These are phyloP conservation scores for Aspergillus luchuensis DNA, from an alignment of 2,329 filamentous ascomycete genomes.

Conservation along the genomic window DNA sequence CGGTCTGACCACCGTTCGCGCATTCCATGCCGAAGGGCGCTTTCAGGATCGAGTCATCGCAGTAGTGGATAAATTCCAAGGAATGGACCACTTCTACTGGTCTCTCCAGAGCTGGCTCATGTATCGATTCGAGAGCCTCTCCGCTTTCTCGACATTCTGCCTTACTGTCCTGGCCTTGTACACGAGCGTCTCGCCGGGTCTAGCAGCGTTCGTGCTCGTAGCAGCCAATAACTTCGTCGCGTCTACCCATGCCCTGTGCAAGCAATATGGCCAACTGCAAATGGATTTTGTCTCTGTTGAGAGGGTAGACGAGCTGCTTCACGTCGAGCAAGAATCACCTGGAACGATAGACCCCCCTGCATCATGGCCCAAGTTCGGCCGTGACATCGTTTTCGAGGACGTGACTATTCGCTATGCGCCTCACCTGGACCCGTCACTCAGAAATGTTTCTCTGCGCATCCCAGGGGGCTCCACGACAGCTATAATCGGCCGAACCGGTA, in stretches of 20 bases:
- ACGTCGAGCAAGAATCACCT: conserved; percentile 72
- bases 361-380: conserved; percentile 72
- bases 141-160: conserved; percentile 71
- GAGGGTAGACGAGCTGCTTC: conserved; percentile 77
- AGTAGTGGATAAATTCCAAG: conserved; percentile 85
- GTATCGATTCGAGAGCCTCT: conserved; percentile 73
- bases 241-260: conserved; percentile 73
- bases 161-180: conserved; percentile 75
- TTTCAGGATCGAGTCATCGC: conserved; percentile 79
- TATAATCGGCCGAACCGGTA: conserved; percentile 76
- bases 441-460: conserved; percentile 70
- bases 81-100: conserved; percentile 97
- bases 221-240: conserved; percentile 66
- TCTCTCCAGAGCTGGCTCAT: conserved; percentile 82
- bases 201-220: conserved; percentile 81
- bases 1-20: conserved; percentile 81
- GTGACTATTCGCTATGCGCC: conserved; percentile 80
- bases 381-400: conserved; percentile 73
- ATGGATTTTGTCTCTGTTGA: conserved; percentile 93
- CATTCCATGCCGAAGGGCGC: conserved; percentile 74
- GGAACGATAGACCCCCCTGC: conserved; percentile 71
- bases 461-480: conserved; percentile 77
- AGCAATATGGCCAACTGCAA: conserved; percentile 79
- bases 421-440: conserved; percentile 71
- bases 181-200: conserved; percentile 71